Evolutionary conservation across 2,329 filamentous ascomycete species (phyloP), one percentile per base, ranked within the genome.

Genomic region (Microascus cirrosus): DNA sequence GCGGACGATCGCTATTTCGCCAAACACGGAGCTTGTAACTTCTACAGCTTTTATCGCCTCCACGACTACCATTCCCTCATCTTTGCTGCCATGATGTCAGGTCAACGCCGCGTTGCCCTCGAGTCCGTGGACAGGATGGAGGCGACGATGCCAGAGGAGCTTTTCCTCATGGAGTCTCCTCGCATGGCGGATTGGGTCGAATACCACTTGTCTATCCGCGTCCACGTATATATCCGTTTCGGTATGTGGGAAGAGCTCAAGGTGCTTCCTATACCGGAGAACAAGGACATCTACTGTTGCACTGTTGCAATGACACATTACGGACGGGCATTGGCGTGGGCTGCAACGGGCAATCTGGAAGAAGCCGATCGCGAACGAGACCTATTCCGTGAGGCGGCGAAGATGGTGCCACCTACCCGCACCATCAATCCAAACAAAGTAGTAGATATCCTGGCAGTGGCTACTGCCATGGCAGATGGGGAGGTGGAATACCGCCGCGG

Each of bases 141-240:
- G 64, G 70, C 70, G 0, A 81, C 82, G 0, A 71, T 91, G 5
- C 80, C 87, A 0, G 82, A 86, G 57, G 77, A 78, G 0, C 68
- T 91, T 2, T 73, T 92, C 0, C 79, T 81, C 0, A 73, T 88
- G 5, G 66, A 83, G 60, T 84, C 81, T 0, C 86, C 86, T 0
- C 85, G 85, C 0, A 90, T 92, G 87, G 86, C 87, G 0, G 86
- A 91, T 67, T 91, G 86, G 83, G 73, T 91, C 1, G 89, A 92
- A 68, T 80, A 80, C 2, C 90, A 90, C 62, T 69, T 87, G 2
- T 78, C 80, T 1, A 82, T 89, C 67, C 79, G 83, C 2, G 73
- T 86, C 1, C 88, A 93, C 66, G 83, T 85, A 1, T 73, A 89
- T 15, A 77, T 93, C 53, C 82, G 89, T 0, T 93, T 92, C 63